These are phyloP conservation scores for Inosperma sp. DNA, from an alignment of 768 basidiomycete species.

Conservation along the genomic window DNA sequence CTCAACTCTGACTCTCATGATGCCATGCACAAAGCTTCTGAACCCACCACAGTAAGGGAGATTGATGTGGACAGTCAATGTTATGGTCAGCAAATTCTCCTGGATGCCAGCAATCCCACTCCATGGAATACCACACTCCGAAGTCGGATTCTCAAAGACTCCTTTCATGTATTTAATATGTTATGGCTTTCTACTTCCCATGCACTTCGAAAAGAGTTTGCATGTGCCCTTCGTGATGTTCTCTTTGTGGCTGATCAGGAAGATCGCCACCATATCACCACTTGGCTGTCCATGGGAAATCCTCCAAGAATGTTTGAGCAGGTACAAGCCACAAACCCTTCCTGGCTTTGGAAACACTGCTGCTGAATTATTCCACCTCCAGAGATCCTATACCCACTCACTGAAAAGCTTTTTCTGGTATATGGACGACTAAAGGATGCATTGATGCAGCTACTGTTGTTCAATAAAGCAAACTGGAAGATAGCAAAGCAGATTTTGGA, in stretches of 20 bases:
- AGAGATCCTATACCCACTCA: slow-evolving; percentile 23
- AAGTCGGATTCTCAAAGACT: slow-evolving; percentile 25
- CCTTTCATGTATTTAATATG: slow-evolving; percentile 28
- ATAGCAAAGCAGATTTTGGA: not conserved
- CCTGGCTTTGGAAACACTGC: slow-evolving; percentile 26
- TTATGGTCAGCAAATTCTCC: not conserved
- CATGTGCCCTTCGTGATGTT: slow-evolving; percentile 11
- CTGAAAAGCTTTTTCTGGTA: slow-evolving; percentile 24
- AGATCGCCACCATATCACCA: slow-evolving; percentile 20
- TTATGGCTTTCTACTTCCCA: slow-evolving; percentile 23
- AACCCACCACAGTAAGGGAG: slow-evolving; percentile 16
- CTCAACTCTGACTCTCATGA: too few relatives aligned
- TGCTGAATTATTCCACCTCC: slow-evolving; percentile 29
- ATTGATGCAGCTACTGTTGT: slow-evolving; percentile 8
- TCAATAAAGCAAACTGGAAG: not conserved
- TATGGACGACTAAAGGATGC: slow-evolving; percentile 35
- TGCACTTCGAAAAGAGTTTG: slow-evolving; percentile 20
- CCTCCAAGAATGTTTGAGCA: slow-evolving; percentile 12
- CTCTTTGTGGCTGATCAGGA: slow-evolving; percentile 14
- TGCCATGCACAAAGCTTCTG: not conserved
- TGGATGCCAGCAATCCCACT: slow-evolving; percentile 1
- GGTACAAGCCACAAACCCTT: slow-evolving; percentile 7
- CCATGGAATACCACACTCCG: slow-evolving; percentile 1
- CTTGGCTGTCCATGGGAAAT: slow-evolving; percentile 13
- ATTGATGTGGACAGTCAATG: not conserved